Conservation (phyloP, 176 grass and related monocot genomes). For the Typha latifolia region DNA sequence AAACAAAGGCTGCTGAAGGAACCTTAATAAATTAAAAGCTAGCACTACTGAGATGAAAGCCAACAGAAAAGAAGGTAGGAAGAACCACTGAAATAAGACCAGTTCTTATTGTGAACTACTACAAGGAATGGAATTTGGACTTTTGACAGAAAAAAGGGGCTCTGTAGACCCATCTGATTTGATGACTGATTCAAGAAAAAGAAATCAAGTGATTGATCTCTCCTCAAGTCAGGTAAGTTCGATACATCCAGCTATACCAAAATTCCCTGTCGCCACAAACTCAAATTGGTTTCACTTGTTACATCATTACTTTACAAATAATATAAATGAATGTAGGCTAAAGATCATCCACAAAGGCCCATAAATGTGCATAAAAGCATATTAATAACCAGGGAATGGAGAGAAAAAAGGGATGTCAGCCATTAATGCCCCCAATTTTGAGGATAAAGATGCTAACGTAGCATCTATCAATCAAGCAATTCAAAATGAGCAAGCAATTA, state of each 20-base stretch:
- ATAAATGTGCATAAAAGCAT: neutral
- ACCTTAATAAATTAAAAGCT: neutral
- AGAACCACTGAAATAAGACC: neutral
- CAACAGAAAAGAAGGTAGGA: neutral
- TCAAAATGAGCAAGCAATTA: neutral
- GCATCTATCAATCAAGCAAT: neutral
- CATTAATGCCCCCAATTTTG: conserved; percentile 10
- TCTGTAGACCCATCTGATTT: neutral
- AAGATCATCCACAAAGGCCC: neutral
- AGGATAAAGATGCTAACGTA: neutral
- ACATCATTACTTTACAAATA: neutral
- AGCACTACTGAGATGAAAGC: neutral
- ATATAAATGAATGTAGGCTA: neutral
- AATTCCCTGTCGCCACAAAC: neutral
- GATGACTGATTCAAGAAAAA: neutral
- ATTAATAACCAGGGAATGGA: conserved; percentile 3
- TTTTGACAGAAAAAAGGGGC: neutral
- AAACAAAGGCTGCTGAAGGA: neutral
- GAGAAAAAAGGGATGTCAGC: conserved; percentile 9
- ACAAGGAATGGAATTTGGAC: neutral
- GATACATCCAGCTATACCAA: conserved; percentile 3
- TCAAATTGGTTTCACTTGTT: neutral
- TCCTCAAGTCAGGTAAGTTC: conserved; percentile 2
- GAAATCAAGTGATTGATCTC: neutral
- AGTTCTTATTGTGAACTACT: neutral